These are phyloP conservation scores for Scheffersomyces coipomensis DNA, from an alignment of 805 yeast genomes.

Conservation along the genomic window DNA sequence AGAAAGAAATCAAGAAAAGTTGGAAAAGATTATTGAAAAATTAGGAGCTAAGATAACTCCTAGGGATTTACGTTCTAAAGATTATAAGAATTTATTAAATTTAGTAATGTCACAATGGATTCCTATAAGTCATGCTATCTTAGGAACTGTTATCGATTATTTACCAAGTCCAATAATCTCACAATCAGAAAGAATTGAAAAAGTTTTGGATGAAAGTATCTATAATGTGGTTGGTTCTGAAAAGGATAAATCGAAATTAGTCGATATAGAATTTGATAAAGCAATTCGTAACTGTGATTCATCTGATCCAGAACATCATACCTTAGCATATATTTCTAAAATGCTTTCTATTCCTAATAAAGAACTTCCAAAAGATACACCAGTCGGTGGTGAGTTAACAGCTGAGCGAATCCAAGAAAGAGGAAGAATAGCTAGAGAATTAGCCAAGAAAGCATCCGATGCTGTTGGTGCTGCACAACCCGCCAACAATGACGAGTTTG, in stretches of 20 bases:
- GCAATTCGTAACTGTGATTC: constrained; percentile 69
- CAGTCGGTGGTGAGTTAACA: constrained; percentile 35
- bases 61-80: constrained; percentile 78
- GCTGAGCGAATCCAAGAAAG: constrained; percentile 62
- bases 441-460: constrained; percentile 69
- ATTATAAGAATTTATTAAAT: constrained; percentile 59
- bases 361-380: constrained; percentile 64
- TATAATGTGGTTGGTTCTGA: constrained; percentile 47
- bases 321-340: constrained; percentile 80
- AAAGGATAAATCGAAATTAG: constrained; percentile 23
- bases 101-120: constrained; percentile 89
- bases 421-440: constrained; percentile 61
- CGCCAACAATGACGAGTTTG: constrained; percentile 22
- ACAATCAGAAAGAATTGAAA: constrained; percentile 69
- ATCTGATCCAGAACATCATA: constrained; percentile 52
- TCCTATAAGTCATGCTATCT: constrained; percentile 83
- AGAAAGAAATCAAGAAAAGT: constrained; percentile 64
- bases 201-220: constrained; percentile 47
- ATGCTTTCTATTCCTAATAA: constrained; percentile 80
- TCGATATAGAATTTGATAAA: constrained; percentile 48
- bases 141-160: constrained; percentile 79
- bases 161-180: constrained; percentile 82
- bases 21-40: constrained; percentile 73
- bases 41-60: constrained; percentile 67
- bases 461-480: constrained; percentile 28